These are phyloP conservation scores for Rhizopogon vinicolor DNA, from an alignment of 768 basidiomycete species.

Conservation along the genomic window DNA sequence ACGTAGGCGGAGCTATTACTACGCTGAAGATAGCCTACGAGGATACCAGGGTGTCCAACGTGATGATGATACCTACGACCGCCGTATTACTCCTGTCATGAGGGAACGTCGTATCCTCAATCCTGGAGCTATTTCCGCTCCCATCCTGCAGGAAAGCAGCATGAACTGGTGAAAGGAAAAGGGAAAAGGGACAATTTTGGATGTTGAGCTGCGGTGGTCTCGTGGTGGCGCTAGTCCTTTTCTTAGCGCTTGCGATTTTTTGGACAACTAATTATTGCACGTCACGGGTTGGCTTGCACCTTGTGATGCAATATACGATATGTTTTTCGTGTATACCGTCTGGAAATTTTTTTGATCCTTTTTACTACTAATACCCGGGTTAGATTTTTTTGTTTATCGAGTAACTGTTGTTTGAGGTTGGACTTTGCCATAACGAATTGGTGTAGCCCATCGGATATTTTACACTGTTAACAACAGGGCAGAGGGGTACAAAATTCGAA, in stretches of 20 bases:
- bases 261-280: slow-evolving; percentile 2
- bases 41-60: slow-evolving; percentile 41
- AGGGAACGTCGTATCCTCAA: slow-evolving; percentile 56
- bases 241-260: slow-evolving; percentile 6
- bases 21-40: slow-evolving; percentile 77
- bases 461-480: too few relatives aligned
- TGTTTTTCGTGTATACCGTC: slow-evolving; percentile 6
- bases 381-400: slow-evolving; percentile 1
- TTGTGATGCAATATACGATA: slow-evolving; percentile 3
- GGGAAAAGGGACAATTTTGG: slow-evolving; percentile 3
- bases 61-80: slow-evolving; percentile 34
- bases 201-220: slow-evolving; percentile 16
- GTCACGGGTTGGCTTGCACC: slow-evolving; percentile 21
- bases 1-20: slow-evolving; percentile 78
- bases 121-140: slow-evolving; percentile 67
- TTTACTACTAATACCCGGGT: slow-evolving; percentile 2
- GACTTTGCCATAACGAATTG: not conserved
- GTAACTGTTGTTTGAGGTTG: not conserved
- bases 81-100: slow-evolving; percentile 30
- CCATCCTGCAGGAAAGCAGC: slow-evolving; percentile 75
- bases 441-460: too few relatives aligned
- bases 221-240: slow-evolving; percentile 6
- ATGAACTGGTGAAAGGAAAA: slow-evolving; percentile 67
- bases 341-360: slow-evolving; percentile 9
- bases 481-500: too few relatives aligned